phyloP scores from a whole-genome alignment of 2,329 filamentous ascomycete species.

The Zelopaecilomyces penicillatus region DNA sequence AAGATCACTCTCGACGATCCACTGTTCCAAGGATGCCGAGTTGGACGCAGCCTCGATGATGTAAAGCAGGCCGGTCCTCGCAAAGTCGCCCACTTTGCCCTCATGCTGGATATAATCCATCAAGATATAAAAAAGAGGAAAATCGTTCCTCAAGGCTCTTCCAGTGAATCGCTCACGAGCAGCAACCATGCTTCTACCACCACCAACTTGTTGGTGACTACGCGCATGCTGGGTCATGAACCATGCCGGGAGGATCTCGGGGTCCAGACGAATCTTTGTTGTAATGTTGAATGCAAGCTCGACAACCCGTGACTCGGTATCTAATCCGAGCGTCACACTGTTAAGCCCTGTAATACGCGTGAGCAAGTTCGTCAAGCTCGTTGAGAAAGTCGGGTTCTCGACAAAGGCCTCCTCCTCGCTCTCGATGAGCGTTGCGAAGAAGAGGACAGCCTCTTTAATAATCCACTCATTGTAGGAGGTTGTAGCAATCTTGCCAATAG shows the following conservation, averaged over 20 bases:
- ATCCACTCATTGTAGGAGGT: constrained; percentile 78
- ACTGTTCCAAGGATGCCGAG: constrained; percentile 76
- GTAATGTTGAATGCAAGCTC: constrained; percentile 94
- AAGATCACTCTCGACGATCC: constrained; percentile 94
- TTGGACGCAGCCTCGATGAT: constrained; percentile 88
- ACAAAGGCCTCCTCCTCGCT: constrained; percentile 95
- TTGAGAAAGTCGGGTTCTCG: constrained; percentile 76
- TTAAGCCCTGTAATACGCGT: constrained; percentile 69
- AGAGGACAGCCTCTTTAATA: constrained; percentile 72
- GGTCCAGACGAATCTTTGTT: constrained; percentile 87
- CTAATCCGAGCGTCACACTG: constrained; percentile 62
- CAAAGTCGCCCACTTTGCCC: constrained; percentile 91
- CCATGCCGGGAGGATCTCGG: constrained; percentile 82
- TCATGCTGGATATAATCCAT: constrained; percentile 97
- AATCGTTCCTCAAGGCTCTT: constrained; percentile 81
- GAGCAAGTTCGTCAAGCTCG: constrained; percentile 78
- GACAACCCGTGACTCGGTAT: constrained; percentile 81
- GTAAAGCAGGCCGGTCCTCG: constrained; percentile 85
- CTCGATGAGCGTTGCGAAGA: constrained; percentile 89
- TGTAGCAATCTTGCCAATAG: constrained; percentile 80
- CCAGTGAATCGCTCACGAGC: constrained; percentile 76
- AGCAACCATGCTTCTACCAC: constrained; percentile 27
- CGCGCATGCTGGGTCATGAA: constrained; percentile 55
- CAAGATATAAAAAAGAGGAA: constrained; percentile 89
- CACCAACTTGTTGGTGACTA: constrained; percentile 26